A percentile compares a stretch with the other conserved stretches of the same genome.
Evolutionary conservation across 257 asterid genomes (phyloP).

Genomic region (Gentiana straminea): DNA sequence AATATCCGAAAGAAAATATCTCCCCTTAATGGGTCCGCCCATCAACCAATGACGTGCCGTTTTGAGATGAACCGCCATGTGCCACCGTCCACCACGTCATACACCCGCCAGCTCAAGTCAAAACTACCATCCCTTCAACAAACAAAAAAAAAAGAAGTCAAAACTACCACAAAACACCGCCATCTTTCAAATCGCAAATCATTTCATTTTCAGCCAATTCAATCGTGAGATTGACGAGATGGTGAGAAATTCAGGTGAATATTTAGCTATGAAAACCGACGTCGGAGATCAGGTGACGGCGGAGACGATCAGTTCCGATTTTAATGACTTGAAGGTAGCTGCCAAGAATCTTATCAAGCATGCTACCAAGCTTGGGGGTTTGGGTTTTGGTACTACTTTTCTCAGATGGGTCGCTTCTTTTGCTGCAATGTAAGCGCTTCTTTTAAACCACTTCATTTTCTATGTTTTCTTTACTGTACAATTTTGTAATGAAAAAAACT

Average conservation of each 20-base stretch:
- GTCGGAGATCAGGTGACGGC: slow-evolving; percentile 19
- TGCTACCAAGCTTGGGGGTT: slow-evolving; percentile 43
- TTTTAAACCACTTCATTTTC: no score
- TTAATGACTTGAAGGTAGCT: slow-evolving; percentile 53
- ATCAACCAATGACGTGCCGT: no score
- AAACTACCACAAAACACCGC: not conserved
- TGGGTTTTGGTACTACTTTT: slow-evolving; percentile 57
- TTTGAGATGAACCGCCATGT: no score
- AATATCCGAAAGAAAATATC: no score
- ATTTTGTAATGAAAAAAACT: no score
- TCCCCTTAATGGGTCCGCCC: no score
- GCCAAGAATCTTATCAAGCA: slow-evolving; percentile 53
- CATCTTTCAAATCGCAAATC: slow-evolving; percentile 1
- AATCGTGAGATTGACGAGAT: slow-evolving; percentile 3
- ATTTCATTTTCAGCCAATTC: not conserved
- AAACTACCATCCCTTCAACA: no score
- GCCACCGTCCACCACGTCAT: no score
- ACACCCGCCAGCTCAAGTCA: no score
- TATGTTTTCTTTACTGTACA: no score
- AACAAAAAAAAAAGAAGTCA: no score
- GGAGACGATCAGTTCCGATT: slow-evolving; percentile 47
- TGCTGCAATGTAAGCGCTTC: slow-evolving; percentile 57
- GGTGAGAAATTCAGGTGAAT: slow-evolving; percentile 44
- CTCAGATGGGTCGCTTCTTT: slow-evolving; percentile 82
- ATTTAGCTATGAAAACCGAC: slow-evolving; percentile 47